A percentile compares a stretch with the other conserved stretches of the same genome.
Evolutionary conservation across 1,284 basidiomycete genomes (phyloP).

Genomic region (Rhodotorula sp.): DNA sequence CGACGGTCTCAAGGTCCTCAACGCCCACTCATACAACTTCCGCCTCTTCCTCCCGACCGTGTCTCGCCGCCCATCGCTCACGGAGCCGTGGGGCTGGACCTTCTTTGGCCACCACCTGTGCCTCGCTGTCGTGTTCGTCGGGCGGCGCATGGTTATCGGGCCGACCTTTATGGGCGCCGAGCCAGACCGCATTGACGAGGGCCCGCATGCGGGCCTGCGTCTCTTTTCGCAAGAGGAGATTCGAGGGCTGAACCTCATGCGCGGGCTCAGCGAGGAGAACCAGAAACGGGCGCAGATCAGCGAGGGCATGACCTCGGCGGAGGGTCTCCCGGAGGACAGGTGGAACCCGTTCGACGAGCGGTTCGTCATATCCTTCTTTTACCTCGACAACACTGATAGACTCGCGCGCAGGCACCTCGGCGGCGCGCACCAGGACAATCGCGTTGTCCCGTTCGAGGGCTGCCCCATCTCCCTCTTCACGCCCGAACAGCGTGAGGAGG

Average conservation of each 20-base stretch:
- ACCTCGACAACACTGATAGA: background rate
- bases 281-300: constrained; percentile 47
- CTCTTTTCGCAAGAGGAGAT: constrained; percentile 51
- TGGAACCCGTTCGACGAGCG: constrained; percentile 53
- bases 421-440: constrained; percentile 51
- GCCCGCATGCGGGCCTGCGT: constrained; percentile 47
- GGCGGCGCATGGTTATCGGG: constrained; percentile 49
- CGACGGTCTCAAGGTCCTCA: constrained; percentile 48
- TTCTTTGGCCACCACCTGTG: constrained; percentile 53
- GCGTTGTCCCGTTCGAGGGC: constrained; percentile 50
- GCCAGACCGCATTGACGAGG: constrained; percentile 51
- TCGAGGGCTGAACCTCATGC: constrained; percentile 48
- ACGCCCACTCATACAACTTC: constrained; percentile 51
- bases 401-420: constrained; percentile 45
- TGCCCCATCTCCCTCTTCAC: constrained; percentile 46
- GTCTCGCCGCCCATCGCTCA: constrained; percentile 34
- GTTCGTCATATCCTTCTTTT: constrained; percentile 12
- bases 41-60: constrained; percentile 45
- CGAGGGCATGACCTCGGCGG: constrained; percentile 43
- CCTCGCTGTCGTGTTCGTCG: constrained; percentile 49
- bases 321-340: constrained; percentile 47
- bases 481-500: constrained; percentile 42
- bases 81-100: constrained; percentile 49
- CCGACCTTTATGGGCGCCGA: constrained; percentile 52
- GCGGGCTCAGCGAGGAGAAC: constrained; percentile 45